Evolutionary conservation across 352 stramenopile species (phyloP).

Genomic region (Globisporangium okanoganense): DNA sequence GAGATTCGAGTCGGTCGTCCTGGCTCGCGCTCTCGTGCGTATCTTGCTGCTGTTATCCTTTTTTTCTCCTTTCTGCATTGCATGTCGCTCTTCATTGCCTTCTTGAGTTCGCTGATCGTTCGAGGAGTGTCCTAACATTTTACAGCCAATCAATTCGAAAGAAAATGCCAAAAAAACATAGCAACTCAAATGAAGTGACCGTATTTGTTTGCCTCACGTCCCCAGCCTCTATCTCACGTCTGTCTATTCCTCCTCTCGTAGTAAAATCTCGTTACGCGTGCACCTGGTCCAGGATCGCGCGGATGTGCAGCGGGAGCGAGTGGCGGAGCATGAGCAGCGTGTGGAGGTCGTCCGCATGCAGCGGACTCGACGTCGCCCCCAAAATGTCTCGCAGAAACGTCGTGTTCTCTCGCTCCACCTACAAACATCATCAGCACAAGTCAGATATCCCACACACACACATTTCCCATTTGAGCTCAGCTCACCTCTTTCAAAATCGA

Average conservation of each 20-base stretch:
- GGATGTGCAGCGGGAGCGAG: constrained; percentile 38
- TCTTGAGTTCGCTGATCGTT: constrained; percentile 1
- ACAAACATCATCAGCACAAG: constrained; percentile 13
- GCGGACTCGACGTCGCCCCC: constrained; percentile 36
- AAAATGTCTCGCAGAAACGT: constrained; percentile 54
- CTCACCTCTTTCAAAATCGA: constrained; percentile 58
- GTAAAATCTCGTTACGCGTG: not conserved
- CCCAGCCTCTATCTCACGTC: not conserved
- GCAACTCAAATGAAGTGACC: not conserved
- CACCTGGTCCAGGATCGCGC: constrained; percentile 29
- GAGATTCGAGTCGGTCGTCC: not conserved
- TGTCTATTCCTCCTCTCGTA: not conserved
- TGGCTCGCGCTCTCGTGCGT: constrained; percentile 5
- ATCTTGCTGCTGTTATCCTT: constrained; percentile 13
- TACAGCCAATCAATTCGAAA: not conserved
- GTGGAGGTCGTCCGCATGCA: constrained; percentile 69
- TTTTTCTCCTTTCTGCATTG: constrained; percentile 13
- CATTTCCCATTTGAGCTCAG: not conserved
- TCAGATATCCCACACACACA: not conserved
- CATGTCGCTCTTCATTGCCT: not conserved
- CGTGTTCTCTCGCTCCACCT: constrained; percentile 71
- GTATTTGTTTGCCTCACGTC: not conserved
- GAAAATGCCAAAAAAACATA: constrained; percentile 3
- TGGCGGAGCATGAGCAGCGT: constrained; percentile 49
- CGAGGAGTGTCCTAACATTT: constrained; percentile 8